Percentiles rank a stretch among this genome's conserved stretches.
Evolutionary conservation across 2,329 filamentous ascomycete genomes (phyloP).

Genomic region (Keithomyces neogunnii): DNA sequence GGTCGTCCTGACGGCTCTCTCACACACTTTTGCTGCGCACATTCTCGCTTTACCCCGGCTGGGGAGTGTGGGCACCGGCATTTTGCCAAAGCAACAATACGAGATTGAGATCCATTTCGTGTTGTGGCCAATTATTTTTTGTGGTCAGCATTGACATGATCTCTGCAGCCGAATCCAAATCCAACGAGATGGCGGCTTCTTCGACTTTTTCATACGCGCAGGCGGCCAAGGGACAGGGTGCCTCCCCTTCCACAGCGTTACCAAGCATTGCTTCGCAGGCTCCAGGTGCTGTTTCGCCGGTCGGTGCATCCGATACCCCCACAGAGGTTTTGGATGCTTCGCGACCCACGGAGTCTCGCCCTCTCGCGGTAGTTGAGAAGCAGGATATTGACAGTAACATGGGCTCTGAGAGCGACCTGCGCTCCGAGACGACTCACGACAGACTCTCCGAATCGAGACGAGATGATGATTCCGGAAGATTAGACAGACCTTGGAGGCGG

Average conservation of each 20-base stretch:
- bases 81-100: slow-evolving; percentile 6
- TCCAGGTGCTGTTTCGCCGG: slow-evolving; percentile 17
- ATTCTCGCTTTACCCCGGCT: slow-evolving; percentile 8
- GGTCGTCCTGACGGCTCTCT: slow-evolving; percentile 1
- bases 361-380: slow-evolving; percentile 19
- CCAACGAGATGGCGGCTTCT: slow-evolving; percentile 41
- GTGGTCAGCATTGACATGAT: slow-evolving; percentile 17
- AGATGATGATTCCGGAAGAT: slow-evolving; percentile 29
- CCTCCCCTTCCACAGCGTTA: slow-evolving; percentile 22
- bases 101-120: slow-evolving; percentile 7
- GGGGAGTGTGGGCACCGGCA: slow-evolving; percentile 11
- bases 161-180: slow-evolving; percentile 17
- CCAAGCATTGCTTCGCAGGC: slow-evolving; percentile 15
- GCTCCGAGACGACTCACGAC: slow-evolving; percentile 25
- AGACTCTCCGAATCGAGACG: slow-evolving; percentile 23
- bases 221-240: slow-evolving; percentile 73
- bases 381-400: slow-evolving; percentile 24
- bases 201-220: slow-evolving; percentile 87
- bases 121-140: slow-evolving; percentile 11
- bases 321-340: slow-evolving; percentile 16
- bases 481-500: slow-evolving; percentile 32
- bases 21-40: slow-evolving; percentile 1
- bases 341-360: slow-evolving; percentile 14
- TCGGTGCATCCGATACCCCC: slow-evolving; percentile 17
- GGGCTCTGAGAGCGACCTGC: slow-evolving; percentile 28